Evolutionary conservation across 208 protist genomes (phyloP), one percentile per base, ranked within the genome.

Genomic region (Acanthamoeba royreba): DNA sequence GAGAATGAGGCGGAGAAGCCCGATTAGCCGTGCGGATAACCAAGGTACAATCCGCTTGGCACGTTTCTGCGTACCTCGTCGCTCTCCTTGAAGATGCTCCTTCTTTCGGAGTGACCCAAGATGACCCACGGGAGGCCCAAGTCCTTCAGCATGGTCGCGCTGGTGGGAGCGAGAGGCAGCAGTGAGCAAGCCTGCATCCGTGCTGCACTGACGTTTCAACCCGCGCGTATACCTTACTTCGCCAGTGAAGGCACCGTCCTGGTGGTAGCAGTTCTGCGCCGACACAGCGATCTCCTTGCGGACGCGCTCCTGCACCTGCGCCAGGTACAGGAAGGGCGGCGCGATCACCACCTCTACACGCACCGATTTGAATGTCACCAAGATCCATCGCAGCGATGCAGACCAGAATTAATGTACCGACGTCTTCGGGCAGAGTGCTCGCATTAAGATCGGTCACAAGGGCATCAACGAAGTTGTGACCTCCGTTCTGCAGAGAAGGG

Each of bases 81-180:
- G 17, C 96, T 97, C 96, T 99, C 98, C 40, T 96, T 95, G 95
- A 99, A 99, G 96, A 99, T 98, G 47, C 97, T 94, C 91, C 99
- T 97, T 47, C 99, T 97, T 97, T 99, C 99, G 94, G 97, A 98
- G 97, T 99, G 99, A 83, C 99, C 99, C 38, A 99, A 83, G 58
- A 99, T 99, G 46, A 99, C 95, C 97, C 97, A 99, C 42, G 99
- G 90, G 49, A 99, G 69, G 81, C 97, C 98, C 17, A 98, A 86
- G 92, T 99, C 99, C 93, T 98, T 98, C 38, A 99, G 91, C 96
- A 99, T 99, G 8, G 38, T 35, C 9, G 25, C 35, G 31, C 87
- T 92, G 40, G 8, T 4, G n/a, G 31, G 5, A n/a, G 42, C 8
- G 11, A 86, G 8, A 35, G 8, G 77, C 19, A 33, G 8, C 25